These are phyloP conservation scores for Vaccinium vitisidaea DNA, from an alignment of 148 eudicot species.

Conservation along the genomic window DNA sequence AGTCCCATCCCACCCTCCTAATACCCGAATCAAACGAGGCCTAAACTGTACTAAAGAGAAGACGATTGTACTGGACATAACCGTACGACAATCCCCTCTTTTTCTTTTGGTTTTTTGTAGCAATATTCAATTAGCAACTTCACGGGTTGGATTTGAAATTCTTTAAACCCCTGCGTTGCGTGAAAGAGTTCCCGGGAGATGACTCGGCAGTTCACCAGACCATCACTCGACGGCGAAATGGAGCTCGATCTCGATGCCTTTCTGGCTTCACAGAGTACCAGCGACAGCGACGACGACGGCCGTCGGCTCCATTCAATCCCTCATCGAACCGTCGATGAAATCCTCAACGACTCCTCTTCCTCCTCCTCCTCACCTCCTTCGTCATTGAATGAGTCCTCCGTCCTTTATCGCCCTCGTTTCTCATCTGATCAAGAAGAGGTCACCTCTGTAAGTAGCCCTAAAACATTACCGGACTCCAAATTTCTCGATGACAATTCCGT, in stretches of 20 bases:
- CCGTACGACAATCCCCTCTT: no score
- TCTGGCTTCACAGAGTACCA: constrained; percentile 36
- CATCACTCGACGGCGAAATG: constrained; percentile 6
- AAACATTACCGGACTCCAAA: constrained; percentile 10
- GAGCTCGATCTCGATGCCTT: constrained; percentile 61
- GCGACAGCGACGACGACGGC: constrained; percentile 24
- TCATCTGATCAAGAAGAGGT: constrained; percentile 9
- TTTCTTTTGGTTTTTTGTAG: no score
- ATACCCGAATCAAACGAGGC: no score
- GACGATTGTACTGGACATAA: no score
- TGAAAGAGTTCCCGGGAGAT: not conserved
- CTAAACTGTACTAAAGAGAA: no score
- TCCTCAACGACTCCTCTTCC: constrained; percentile 57
- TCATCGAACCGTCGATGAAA: constrained; percentile 66
- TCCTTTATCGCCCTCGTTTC: not conserved
- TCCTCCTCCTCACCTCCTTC: constrained; percentile 36
- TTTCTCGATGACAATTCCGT: not conserved
- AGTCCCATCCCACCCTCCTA: no score
- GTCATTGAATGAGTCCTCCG: constrained; percentile 7
- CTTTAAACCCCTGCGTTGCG: not conserved
- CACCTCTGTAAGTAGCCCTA: constrained; percentile 14
- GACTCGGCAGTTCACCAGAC: constrained; percentile 3
- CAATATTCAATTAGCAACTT: no score
- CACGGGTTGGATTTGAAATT: no score
- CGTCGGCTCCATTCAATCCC: constrained; percentile 4